phyloP scores from a whole-genome alignment of 805 yeast genomes.

The Ogataea salicorniae region DNA sequence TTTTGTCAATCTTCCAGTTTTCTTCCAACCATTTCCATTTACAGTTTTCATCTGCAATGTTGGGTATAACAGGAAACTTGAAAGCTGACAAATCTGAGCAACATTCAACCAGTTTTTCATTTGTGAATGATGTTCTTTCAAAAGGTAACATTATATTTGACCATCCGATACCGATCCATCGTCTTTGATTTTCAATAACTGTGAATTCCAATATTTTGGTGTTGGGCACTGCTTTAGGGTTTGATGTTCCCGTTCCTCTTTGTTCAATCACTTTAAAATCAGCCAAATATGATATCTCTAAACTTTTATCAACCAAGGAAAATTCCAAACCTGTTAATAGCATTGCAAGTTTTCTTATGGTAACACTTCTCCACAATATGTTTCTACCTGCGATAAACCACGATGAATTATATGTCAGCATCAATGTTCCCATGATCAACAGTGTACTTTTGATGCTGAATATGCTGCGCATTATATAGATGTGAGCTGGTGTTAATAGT shows the following conservation, averaged over 20 bases:
- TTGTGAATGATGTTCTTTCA: conserved; percentile 47
- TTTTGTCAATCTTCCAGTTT: conserved; percentile 43
- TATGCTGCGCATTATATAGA: conserved; percentile 30
- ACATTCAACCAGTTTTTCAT: conserved; percentile 31
- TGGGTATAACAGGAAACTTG: conserved; percentile 37
- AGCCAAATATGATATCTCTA: conserved; percentile 8
- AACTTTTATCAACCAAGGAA: conserved; percentile 13
- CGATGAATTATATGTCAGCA: conserved; percentile 42
- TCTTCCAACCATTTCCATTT: conserved; percentile 58
- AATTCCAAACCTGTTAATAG: conserved; percentile 38
- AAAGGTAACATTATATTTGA: conserved; percentile 43
- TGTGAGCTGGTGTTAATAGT: conserved; percentile 41
- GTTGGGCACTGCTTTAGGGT: conserved; percentile 3
- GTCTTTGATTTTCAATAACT: conserved; percentile 51
- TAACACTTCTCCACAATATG: conserved; percentile 46
- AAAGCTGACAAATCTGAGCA: conserved; percentile 32
- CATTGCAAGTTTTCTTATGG: conserved; percentile 33
- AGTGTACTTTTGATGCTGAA: conserved; percentile 31
- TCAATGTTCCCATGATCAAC: conserved; percentile 31
- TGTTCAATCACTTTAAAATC: conserved; percentile 7
- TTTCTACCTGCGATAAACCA: conserved; percentile 42
- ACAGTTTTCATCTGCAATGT: conserved; percentile 33
- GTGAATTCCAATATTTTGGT: conserved; percentile 47
- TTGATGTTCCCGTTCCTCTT: conserved; percentile 1
- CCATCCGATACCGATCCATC: conserved; percentile 65